phyloP scores from a whole-genome alignment of 352 stramenopile genomes.

The Phytophthora ohioensis region DNA sequence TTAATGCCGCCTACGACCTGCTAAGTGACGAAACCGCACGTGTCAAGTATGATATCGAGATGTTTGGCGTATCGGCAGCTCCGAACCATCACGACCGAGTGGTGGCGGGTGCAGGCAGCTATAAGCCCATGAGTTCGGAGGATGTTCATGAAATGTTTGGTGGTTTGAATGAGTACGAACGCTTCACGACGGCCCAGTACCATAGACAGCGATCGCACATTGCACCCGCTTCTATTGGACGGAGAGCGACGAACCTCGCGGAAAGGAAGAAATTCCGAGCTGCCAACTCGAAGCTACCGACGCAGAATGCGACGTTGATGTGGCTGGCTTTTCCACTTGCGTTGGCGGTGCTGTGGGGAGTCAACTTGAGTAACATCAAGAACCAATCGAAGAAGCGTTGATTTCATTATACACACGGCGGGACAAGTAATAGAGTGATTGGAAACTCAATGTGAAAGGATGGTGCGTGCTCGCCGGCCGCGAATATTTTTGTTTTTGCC shows the following conservation, averaged over 20 bases:
- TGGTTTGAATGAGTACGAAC: slow-evolving; percentile 74
- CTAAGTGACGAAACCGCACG: slow-evolving; percentile 58
- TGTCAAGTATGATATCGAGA: slow-evolving; percentile 76
- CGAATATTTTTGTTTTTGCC: no score
- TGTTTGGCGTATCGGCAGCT: slow-evolving; percentile 65
- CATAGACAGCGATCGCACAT: slow-evolving; percentile 61
- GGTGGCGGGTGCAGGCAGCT: slow-evolving; percentile 37
- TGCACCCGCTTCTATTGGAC: slow-evolving; percentile 64
- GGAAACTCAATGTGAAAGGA: not conserved
- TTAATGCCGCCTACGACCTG: slow-evolving; percentile 81
- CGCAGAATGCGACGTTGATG: slow-evolving; percentile 63
- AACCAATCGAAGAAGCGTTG: slow-evolving; percentile 53
- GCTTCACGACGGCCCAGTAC: slow-evolving; percentile 83
- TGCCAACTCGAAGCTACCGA: slow-evolving; percentile 59
- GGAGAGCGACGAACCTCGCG: slow-evolving; percentile 63
- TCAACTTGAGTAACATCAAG: slow-evolving; percentile 68
- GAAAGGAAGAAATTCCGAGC: slow-evolving; percentile 79
- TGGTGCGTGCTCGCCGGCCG: no score
- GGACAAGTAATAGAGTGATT: slow-evolving; percentile 32
- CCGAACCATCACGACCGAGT: slow-evolving; percentile 47
- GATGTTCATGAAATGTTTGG: slow-evolving; percentile 84
- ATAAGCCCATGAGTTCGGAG: slow-evolving; percentile 74
- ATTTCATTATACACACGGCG: slow-evolving; percentile 26
- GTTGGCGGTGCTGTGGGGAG: slow-evolving; percentile 62
- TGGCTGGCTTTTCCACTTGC: slow-evolving; percentile 72